A percentile compares a stretch with the other conserved stretches of the same genome.
phyloP scores from a whole-genome alignment of 106 monocot species.

The Platanthera zijinensis region DNA sequence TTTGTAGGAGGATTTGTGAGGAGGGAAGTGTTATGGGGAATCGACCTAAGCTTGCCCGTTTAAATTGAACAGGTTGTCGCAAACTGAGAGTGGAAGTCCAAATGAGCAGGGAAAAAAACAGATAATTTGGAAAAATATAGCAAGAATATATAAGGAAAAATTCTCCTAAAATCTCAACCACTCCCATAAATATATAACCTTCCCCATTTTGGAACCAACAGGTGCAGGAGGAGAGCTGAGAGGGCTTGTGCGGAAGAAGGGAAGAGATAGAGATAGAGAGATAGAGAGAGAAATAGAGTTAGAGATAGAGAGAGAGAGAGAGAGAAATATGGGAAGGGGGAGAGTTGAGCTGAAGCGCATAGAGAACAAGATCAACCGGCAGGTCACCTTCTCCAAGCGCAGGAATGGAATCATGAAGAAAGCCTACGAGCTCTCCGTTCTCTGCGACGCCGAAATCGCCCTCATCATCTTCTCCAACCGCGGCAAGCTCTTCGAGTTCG shows the following conservation, averaged over 20 bases:
- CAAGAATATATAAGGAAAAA: slow-evolving; percentile 4
- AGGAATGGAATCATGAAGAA: slow-evolving; percentile 7
- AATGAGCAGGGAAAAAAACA: not conserved
- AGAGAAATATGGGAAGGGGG: slow-evolving; percentile 3
- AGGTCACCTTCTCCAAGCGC: slow-evolving; percentile 8
- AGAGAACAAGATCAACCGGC: slow-evolving; percentile 5
- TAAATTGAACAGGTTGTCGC: slow-evolving; percentile 1
- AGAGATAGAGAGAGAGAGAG: not conserved
- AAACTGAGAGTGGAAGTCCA: slow-evolving; percentile 1
- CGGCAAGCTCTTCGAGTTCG: slow-evolving; percentile 7
- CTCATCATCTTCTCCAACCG: slow-evolving; percentile 6
- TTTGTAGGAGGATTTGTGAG: slow-evolving; percentile 1
- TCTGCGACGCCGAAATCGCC: slow-evolving; percentile 1
- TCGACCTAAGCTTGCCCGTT: not conserved
- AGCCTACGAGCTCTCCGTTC: slow-evolving; percentile 4
- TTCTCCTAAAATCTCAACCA: slow-evolving; percentile 4
- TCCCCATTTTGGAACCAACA: not conserved
- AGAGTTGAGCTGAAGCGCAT: slow-evolving; percentile 6
- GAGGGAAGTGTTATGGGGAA: not conserved
- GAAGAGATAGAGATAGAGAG: not conserved
- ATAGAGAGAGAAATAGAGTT: not conserved
- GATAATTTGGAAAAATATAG: not conserved
- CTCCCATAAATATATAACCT: not conserved
- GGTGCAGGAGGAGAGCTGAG: not conserved
- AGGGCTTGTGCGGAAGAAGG: not conserved